Base-by-base conservation (phyloP, 2,329 filamentous ascomycete species). In the Cladophialophora carrionii region DNA sequence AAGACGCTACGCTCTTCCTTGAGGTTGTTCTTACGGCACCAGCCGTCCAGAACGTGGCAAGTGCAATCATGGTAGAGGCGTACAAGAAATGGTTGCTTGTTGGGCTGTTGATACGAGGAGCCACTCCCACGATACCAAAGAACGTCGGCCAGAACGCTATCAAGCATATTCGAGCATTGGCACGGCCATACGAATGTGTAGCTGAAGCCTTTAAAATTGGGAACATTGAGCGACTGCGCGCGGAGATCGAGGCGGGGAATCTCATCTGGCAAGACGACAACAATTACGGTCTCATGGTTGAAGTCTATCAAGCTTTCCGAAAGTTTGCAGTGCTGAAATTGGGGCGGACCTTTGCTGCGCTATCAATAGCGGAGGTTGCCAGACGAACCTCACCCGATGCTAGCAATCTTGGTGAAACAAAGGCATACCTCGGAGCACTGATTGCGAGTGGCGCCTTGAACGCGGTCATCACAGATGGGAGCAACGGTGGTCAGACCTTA, bases 61-160 rank as follows among this genome's bases (percentile, higher is more conserved):
- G 89, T 76, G 88, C 87, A 74, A 83, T 96, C 57, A 95, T 95
- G 89, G 82, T 90, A 3, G 92, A 96, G 70, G 91, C 91, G 5
- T 94, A 96, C 81, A 96, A 94, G 79, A 96, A 94, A 77, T 97
- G 92, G 90, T 75, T 96, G 8, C 79, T 99, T 17, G 84, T 92
- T 9, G 87, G 87, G 60, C 82, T 97, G 61, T 80, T 99, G 20
- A 82, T 85, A 6, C 80, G 87, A 60, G 93, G 92, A 70, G 85
- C 82, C 72, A 80, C 81, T 4, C 78, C 80, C 1, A 71, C 77
- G 0, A 74, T 86, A 9, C 90, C 90, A 0, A 80, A 82, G 46
- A 84, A 85, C 54, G 84, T 85, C 7, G 82, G 83, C 57, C 65
- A 76, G 1, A 76, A 78, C 22, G 83, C 86, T 0, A 79, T 84